phyloP scores from a whole-genome alignment of 2,329 filamentous ascomycete species.

The Aspergillus oerlinghausenensis region DNA sequence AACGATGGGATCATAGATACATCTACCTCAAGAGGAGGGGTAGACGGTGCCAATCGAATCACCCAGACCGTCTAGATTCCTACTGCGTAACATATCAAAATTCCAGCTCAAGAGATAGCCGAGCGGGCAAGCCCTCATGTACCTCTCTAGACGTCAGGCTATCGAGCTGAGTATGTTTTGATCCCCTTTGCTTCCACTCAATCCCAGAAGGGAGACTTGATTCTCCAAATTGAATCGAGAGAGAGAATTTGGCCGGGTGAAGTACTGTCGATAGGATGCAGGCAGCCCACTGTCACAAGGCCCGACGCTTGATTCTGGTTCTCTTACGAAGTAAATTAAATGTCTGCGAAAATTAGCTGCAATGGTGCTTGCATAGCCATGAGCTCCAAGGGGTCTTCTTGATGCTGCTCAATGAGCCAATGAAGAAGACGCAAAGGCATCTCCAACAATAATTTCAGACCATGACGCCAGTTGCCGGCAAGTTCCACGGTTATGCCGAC shows the following conservation, averaged over 20 bases:
- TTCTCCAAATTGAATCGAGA: too few species aligned
- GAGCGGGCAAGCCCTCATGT: too few species aligned
- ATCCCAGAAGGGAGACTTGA: neutral
- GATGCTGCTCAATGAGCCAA: neutral
- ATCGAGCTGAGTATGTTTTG: neutral
- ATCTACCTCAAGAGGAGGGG: too few species aligned
- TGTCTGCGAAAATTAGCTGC: neutral
- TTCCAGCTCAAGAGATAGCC: too few species aligned
- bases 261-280: neutral
- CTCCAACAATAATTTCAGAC: neutral
- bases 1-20: too few species aligned
- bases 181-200: neutral
- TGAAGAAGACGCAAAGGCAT: neutral
- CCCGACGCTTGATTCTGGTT: neutral
- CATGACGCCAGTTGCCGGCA: neutral
- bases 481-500: conserved; percentile 11
- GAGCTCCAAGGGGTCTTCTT: neutral
- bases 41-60: too few species aligned
- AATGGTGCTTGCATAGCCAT: neutral
- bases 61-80: too few species aligned
- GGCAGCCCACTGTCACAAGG: neutral
- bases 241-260: too few species aligned
- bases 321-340: neutral
- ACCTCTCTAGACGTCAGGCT: neutral
- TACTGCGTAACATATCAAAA: too few species aligned